Evolutionary conservation across 768 basidiomycete genomes (phyloP), one percentile per base, ranked within the genome.

Genomic region (Auricularia cornea): DNA sequence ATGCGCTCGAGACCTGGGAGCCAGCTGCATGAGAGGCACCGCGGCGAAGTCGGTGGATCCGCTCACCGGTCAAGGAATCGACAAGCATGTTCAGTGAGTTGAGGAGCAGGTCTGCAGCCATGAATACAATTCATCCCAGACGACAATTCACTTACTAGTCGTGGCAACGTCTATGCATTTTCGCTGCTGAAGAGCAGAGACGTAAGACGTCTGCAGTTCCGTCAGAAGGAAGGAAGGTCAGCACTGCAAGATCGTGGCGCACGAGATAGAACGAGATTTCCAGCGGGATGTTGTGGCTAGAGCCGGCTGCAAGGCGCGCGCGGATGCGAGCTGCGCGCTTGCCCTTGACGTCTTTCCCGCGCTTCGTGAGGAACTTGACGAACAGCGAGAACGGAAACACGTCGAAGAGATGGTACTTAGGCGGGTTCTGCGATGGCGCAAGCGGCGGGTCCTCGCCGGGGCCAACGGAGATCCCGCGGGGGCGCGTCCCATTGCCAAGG

Each of bases 131-230:
- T 29, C 31, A 10, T 28, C 23, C 26, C 12, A 16, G 8, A 28
- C 59, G 18, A 38, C 18, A 10, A 61, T 48, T 30, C 57, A 63
- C 84, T 60, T 66, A 88, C 87, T 83, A 8, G 75, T 79, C 2
- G 87, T 90, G 3, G 86, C 81, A 3, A 84, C 79, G 69, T 89
- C 87, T 14, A 77, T 70, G 16, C 72, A 68, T 69, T 86, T 84
- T 40, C 85, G 76, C n/a, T 69, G 62, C 70, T 88, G 86, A 61
- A 90, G 70, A 0, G 81, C 75, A 3, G 86, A 76, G 29, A 89
- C 78, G 68, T 88, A 89, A 44, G 88, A 88, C 67, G 83, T 85
- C 87, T 89, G 63, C n/a, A n/a, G n/a, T n/a, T n/a, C n/a, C n/a
- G n/a, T n/a, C n/a, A n/a, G n/a, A n/a, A n/a, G n/a, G n/a, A n/a